These are phyloP conservation scores for Saccharomyces hybrid DNA, from an alignment of 1,139 yeast genomes.

Conservation along the genomic window DNA sequence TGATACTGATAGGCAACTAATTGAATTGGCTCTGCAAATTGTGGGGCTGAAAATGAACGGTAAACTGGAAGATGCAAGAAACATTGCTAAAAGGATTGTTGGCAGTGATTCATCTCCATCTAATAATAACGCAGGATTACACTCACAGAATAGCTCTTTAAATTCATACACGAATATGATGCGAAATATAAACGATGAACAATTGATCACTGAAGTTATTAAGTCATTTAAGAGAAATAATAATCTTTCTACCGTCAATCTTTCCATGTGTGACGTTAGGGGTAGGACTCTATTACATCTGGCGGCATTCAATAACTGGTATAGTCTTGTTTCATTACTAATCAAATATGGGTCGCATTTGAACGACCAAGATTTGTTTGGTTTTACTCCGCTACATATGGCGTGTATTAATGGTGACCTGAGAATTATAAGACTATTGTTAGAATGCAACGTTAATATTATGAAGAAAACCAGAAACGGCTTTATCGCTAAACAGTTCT, in stretches of 20 bases:
- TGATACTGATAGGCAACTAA: conserved; percentile 86
- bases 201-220: conserved; percentile 54
- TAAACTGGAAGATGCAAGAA: conserved; percentile 83
- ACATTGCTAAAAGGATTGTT: conserved; percentile 80
- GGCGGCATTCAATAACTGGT: conserved; percentile 69
- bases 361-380: conserved; percentile 69
- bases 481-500: conserved; percentile 42
- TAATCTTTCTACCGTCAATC: conserved; percentile 35
- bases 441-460: conserved; percentile 53
- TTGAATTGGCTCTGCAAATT: conserved; percentile 87
- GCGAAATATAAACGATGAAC: conserved; percentile 39
- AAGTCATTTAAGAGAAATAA: conserved; percentile 39
- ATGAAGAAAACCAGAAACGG: conserved; percentile 52
- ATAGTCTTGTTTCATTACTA: conserved; percentile 52
- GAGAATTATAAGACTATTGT: conserved; percentile 34
- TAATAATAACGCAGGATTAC: conserved; percentile 7
- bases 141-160: conserved; percentile 11
- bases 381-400: conserved; percentile 79
- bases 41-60: conserved; percentile 96
- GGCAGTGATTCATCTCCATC: conserved; percentile 40
- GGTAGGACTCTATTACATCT: conserved; percentile 87
- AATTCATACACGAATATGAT: background rate
- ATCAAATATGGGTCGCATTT: conserved; percentile 74
- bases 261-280: conserved; percentile 72
- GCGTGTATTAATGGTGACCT: conserved; percentile 74